Evolutionary conservation across 2,329 filamentous ascomycete genomes (phyloP).

Genomic region (Passalora sequoiae): DNA sequence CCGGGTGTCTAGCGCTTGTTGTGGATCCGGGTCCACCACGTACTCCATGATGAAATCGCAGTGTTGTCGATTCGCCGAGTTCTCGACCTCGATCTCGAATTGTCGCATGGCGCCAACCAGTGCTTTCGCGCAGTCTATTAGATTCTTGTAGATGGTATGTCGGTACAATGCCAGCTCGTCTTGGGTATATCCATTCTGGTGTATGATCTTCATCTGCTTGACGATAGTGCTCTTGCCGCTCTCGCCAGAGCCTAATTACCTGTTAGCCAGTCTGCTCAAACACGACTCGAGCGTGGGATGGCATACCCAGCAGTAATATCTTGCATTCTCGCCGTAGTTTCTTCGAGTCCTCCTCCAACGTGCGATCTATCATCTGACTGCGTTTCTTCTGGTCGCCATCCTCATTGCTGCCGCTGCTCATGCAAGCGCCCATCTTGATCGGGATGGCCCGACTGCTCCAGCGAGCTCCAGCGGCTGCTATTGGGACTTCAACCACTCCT

Average conservation of each 20-base stretch:
- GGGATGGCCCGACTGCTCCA: conserved; percentile 23
- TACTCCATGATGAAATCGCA: conserved; percentile 81
- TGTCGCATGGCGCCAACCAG: conserved; percentile 87
- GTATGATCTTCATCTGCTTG: conserved; percentile 99
- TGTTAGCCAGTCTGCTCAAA: conserved; percentile 13
- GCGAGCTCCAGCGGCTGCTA: conserved; percentile 25
- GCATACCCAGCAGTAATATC: conserved; percentile 84
- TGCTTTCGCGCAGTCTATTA: conserved; percentile 92
- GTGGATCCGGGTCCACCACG: conserved; percentile 82
- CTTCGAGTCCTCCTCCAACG: conserved; percentile 89
- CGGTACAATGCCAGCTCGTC: conserved; percentile 93
- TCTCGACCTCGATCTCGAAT: conserved; percentile 76
- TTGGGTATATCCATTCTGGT: conserved; percentile 92
- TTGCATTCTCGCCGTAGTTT: conserved; percentile 96
- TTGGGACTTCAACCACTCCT: conserved; percentile 20
- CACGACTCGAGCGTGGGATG: neutral
- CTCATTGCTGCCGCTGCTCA: conserved; percentile 79
- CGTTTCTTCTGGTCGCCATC: conserved; percentile 90
- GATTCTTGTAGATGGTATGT: conserved; percentile 95
- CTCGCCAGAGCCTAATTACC: conserved; percentile 75
- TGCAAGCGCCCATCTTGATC: conserved; percentile 76
- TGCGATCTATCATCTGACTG: conserved; percentile 91
- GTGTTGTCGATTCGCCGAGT: conserved; percentile 65
- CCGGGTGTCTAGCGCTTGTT: conserved; percentile 72
- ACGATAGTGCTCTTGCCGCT: conserved; percentile 99